Evolutionary conservation across 2,329 filamentous ascomycete genomes (phyloP), one percentile per base, ranked within the genome.

Genomic region (Exophiala viscosa): DNA sequence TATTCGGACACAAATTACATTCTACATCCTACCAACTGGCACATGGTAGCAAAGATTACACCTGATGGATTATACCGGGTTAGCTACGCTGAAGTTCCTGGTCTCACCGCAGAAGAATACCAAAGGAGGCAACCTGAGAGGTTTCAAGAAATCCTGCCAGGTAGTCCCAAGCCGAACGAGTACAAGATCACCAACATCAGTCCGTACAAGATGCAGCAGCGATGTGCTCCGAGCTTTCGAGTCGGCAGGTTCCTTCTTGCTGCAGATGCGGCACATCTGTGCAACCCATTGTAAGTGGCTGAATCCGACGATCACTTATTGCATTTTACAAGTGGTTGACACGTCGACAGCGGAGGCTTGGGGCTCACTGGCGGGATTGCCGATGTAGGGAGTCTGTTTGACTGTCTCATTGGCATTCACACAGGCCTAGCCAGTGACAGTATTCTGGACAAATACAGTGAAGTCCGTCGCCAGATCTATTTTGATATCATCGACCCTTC

Each of bases 361-460:
- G 82, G 82, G 1, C 76, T 85, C 45, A 84, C 81, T 0, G 81
- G 81, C 3, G 83, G 83, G 0, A 80, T 86, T 47, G 79, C 81
- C 13, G 83, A 85, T 58, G 75, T 83, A 2, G 82, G 80, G 10
- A 80, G 80, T 0, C 72, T 86, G 3, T 81, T 76, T 54, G 81
- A 86, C 59, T 83, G 81, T 60, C 70, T 86, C 11, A 64, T 67
- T 18, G 73, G 73, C 1, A 71, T 75, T 10, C 66, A 73, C 50
- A 64, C 68, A 6, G 69, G 67, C 3, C 59, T 67, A 10, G 69
- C 70, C 2, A 68, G 71, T 51, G 68, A 72, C 5, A 59, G 50
- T 10, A 76, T 77, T 36, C 64, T 77, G 6, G 70, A 75, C 59
- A 70, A 66, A 39, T 76, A 76, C 54, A 66, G 66, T 20, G 67